A percentile compares a stretch with the other conserved stretches of the same genome.
These are phyloP conservation scores for Phytophthora rubi DNA, from an alignment of 352 stramenopile species.

Conservation along the genomic window DNA sequence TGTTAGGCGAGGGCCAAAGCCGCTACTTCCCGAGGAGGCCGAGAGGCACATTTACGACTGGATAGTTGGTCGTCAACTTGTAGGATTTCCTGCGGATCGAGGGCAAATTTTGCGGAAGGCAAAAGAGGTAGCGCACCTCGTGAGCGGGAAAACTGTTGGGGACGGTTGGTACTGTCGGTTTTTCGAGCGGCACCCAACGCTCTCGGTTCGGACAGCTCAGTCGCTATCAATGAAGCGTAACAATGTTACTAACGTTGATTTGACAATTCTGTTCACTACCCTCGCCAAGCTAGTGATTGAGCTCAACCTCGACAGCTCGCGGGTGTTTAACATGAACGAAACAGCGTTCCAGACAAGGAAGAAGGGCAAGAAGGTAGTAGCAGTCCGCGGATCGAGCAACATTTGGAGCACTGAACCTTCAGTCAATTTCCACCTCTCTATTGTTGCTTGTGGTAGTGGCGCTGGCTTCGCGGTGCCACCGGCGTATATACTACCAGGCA, in stretches of 20 bases:
- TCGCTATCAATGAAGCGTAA: constrained; percentile 20
- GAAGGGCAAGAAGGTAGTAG: constrained; percentile 25
- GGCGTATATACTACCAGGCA: constrained; percentile 24
- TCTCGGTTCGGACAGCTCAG: constrained; percentile 21
- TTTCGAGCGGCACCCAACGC: constrained; percentile 9
- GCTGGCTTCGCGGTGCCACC: constrained; percentile 15
- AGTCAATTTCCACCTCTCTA: constrained; percentile 35
- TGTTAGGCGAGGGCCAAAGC: neutral
- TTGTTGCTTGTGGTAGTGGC: constrained; percentile 32
- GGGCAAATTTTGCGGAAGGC: constrained; percentile 24
- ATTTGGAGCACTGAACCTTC: constrained; percentile 25
- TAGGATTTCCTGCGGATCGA: constrained; percentile 17
- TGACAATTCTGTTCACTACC: constrained; percentile 19
- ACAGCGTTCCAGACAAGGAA: constrained; percentile 22
- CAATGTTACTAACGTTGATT: constrained; percentile 2
- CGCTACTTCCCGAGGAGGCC: constrained; percentile 3
- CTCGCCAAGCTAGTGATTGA: constrained; percentile 23
- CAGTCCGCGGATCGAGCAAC: constrained; percentile 27
- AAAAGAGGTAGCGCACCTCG: constrained; percentile 5
- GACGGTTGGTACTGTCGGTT: constrained; percentile 35
- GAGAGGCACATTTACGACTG: constrained; percentile 27
- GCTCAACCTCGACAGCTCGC: neutral
- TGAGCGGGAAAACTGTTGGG: constrained; percentile 1
- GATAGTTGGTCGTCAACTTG: constrained; percentile 20
- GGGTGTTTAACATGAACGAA: constrained; percentile 41